A percentile compares a stretch with the other conserved stretches of the same genome.
Evolutionary conservation across 2,329 filamentous ascomycete genomes (phyloP).

Genomic region (Epichloe glyceriae): DNA sequence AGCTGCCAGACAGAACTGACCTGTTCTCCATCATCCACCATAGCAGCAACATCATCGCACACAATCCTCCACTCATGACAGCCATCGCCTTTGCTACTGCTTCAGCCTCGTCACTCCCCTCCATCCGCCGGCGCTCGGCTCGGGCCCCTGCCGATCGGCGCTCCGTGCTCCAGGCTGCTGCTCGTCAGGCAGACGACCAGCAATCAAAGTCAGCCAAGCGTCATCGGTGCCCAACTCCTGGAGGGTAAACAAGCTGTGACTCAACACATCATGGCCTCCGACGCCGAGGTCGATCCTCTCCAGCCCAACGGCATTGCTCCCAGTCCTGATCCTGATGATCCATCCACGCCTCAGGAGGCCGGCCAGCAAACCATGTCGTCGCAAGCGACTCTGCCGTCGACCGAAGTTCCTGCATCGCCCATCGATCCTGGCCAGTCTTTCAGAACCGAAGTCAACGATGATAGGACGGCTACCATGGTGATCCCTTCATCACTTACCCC

Average conservation of each 20-base stretch:
- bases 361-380: conserved; percentile 24
- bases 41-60: too few species aligned
- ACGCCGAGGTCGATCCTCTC: conserved; percentile 21
- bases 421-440: conserved; percentile 35
- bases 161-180: background rate
- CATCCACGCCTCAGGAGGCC: conserved; percentile 18
- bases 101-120: background rate
- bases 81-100: background rate
- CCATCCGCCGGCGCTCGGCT: background rate
- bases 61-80: too few species aligned
- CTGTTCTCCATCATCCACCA: too few species aligned
- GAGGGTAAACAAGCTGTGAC: background rate
- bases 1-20: too few species aligned
- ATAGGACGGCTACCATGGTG: conserved; percentile 28
- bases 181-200: background rate
- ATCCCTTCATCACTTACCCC: conserved; percentile 47
- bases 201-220: background rate
- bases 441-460: conserved; percentile 36
- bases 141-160: background rate
- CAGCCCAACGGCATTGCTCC: conserved; percentile 21
- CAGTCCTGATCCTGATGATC: conserved; percentile 18
- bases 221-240: background rate
- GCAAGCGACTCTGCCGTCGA: conserved; percentile 43
- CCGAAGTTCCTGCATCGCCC: conserved; percentile 41
- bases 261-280: conserved; percentile 20